Percentiles rank a stretch among this genome's conserved stretches.
These are phyloP conservation scores for Vitis labrusca DNA, from an alignment of 164 flowering plant species.

Conservation along the genomic window DNA sequence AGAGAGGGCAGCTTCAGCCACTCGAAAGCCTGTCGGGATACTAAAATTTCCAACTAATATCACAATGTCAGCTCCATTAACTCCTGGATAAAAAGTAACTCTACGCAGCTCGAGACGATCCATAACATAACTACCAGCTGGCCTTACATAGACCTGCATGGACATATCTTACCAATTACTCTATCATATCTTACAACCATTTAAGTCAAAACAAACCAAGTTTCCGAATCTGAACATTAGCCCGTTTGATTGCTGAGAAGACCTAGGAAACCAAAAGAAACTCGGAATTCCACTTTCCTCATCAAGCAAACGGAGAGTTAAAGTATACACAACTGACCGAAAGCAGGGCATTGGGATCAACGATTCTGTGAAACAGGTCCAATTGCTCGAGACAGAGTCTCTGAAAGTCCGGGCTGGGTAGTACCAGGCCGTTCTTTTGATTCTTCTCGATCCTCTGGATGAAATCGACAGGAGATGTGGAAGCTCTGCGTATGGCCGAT, in stretches of 20 bases:
- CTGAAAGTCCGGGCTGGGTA: slow-evolving; percentile 80
- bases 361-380: slow-evolving; percentile 68
- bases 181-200: too few relatives aligned
- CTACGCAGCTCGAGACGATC: slow-evolving; percentile 82
- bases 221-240: too few relatives aligned
- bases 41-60: slow-evolving; percentile 67
- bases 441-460: slow-evolving; percentile 49
- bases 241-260: background rate
- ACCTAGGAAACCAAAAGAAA: background rate
- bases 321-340: slow-evolving; percentile 46
- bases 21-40: slow-evolving; percentile 76
- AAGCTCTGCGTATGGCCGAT: slow-evolving; percentile 57
- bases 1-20: slow-evolving; percentile 80
- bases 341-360: slow-evolving; percentile 57
- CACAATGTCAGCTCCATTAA: slow-evolving; percentile 50
- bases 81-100: slow-evolving; percentile 52
- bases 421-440: slow-evolving; percentile 40
- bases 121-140: slow-evolving; percentile 96
- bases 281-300: background rate
- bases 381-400: slow-evolving; percentile 80
- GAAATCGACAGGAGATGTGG: slow-evolving; percentile 73
- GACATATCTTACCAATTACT: background rate
- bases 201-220: too few relatives aligned
- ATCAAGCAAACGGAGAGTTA: background rate
- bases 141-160: slow-evolving; percentile 84